Evolutionary conservation across 352 stramenopile species (phyloP), one percentile per base, ranked within the genome.

Genomic region (Phytopythium boreale): DNA sequence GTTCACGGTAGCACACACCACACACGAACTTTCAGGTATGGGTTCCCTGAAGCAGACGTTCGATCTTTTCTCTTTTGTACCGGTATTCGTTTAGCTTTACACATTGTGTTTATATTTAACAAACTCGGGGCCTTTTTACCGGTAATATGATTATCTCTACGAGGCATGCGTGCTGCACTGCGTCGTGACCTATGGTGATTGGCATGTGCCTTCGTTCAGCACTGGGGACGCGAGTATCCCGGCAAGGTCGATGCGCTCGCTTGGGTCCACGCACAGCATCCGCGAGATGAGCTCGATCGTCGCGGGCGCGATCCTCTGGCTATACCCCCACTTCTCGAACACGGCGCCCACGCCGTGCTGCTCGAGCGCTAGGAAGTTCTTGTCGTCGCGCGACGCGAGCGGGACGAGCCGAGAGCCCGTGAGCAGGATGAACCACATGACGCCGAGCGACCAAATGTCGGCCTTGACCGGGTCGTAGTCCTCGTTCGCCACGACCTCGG

Each of bases 381-480:
- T 74, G 17, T 86, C 75, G 9, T 61, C 60, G 19, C 67, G 61
- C 17, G 61, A 70, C 0, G 77, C 72, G n/a, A 53, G 66, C 0
- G 72, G 66, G 15, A 74, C 59, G 5, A 87, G 70, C 15, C 75
- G 77, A 3, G 78, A 84, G 0, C 80, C 80, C 0, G 75, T 82
- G 15, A 90, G 27, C 75, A 88, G 79, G 59, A 88, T 77, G 71
- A 87, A 90, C 17, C 87, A 52, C 61, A 87, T 77, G 51, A 90
- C 74, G 2, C 81, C 78, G 1, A 90, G 55, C 31, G 81, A 84
- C 79, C 81, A 90, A 71, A 88, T 85, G 56, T 90, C 81, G n/a
- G 78, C 81, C 5, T 55, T 65, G 2, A 60, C 56, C 0, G 80
- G 75, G 20, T 79, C 68, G 66, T 89, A 89, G 6, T 24, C n/a